A percentile compares a stretch with the other conserved stretches of the same genome.
Evolutionary conservation across 2,329 filamentous ascomycete genomes (phyloP).

Genomic region (Fusarium sp.): DNA sequence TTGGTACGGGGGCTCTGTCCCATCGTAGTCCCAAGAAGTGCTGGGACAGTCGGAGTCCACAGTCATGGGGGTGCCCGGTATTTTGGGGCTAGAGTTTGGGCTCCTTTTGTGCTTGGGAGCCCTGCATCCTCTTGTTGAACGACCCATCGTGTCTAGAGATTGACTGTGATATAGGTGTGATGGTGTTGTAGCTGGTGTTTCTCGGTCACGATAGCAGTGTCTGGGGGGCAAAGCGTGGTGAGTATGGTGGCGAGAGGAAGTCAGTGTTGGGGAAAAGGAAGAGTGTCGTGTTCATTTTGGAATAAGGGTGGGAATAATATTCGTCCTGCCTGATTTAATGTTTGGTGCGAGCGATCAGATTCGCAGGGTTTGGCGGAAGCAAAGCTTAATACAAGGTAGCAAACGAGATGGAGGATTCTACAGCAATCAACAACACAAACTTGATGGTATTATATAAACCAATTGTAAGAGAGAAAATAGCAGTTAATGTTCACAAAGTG

Average conservation of each 20-base stretch:
- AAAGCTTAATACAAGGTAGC: not conserved
- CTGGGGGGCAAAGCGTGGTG: not conserved
- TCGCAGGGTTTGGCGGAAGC: not conserved
- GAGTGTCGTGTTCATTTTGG: not conserved
- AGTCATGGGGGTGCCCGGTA: not conserved
- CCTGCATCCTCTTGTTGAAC: not conserved
- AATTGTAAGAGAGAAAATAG: not conserved
- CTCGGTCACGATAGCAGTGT: not conserved
- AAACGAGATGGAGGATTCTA: not conserved
- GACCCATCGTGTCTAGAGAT: not conserved
- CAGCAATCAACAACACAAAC: not conserved
- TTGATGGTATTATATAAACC: not conserved
- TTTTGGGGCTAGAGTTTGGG: not conserved
- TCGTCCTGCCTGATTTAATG: not conserved
- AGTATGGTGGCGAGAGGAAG: not conserved
- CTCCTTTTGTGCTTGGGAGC: not conserved
- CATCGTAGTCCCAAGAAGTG: not conserved
- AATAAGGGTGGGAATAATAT: not conserved
- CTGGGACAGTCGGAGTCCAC: not conserved
- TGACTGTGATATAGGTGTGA: not conserved
- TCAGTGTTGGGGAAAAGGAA: not conserved
- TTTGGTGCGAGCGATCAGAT: not conserved
- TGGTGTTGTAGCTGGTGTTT: not conserved
- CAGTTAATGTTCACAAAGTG: accelerated
- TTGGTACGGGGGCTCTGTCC: not conserved